phyloP scores from a whole-genome alignment of 345 rosid species.

The Eucalyptus marginata region DNA sequence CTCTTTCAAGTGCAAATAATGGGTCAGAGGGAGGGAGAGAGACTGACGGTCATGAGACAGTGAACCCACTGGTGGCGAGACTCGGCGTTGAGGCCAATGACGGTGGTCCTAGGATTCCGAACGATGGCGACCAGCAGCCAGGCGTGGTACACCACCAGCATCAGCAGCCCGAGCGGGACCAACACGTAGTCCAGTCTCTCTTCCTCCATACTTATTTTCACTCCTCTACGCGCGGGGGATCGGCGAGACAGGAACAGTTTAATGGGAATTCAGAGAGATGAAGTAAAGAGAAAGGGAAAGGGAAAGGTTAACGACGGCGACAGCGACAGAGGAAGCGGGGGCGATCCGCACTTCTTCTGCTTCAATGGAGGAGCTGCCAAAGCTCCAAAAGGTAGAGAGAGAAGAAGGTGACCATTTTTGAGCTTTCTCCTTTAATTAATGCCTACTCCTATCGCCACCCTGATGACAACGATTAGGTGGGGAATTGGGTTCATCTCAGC shows the following conservation, averaged over 20 bases:
- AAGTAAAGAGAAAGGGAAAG: background rate
- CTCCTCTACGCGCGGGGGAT: background rate
- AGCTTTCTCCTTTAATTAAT: too few relatives aligned
- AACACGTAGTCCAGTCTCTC: constrained; percentile 22
- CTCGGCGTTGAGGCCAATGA: constrained; percentile 68
- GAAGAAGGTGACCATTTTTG: background rate
- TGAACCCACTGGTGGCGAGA: constrained; percentile 79
- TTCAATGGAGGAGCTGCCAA: background rate
- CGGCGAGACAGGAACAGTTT: background rate
- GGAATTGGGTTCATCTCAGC: background rate
- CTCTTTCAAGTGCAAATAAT: background rate
- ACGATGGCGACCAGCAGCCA: constrained; percentile 33
- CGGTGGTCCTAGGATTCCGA: constrained; percentile 27
- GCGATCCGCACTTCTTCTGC: background rate
- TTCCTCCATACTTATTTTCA: constrained; percentile 11
- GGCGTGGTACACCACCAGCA: constrained; percentile 24
- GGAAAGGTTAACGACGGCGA: background rate
- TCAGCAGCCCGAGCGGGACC: constrained; percentile 27
- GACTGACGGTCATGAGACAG: constrained; percentile 58
- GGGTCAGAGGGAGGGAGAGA: background rate
- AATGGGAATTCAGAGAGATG: background rate
- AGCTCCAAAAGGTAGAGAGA: background rate
- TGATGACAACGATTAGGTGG: background rate
- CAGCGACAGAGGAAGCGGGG: background rate
- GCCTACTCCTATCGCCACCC: background rate